phyloP scores from a whole-genome alignment of 495 filamentous ascomycete genomes.

The Penicillium diatomitis region DNA sequence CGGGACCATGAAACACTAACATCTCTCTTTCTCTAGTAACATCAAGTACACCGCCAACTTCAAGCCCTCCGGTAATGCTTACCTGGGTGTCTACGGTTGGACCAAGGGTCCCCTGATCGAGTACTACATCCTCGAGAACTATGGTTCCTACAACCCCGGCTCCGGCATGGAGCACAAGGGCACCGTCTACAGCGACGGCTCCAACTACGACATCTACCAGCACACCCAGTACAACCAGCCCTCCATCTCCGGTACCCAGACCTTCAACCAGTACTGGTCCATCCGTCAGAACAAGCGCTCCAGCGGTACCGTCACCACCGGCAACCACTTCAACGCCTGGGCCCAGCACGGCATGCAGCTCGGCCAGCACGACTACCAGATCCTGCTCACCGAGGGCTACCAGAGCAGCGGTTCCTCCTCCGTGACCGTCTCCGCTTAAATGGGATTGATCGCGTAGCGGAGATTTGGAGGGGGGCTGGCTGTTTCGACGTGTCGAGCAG shows the following conservation, averaged over 20 bases:
- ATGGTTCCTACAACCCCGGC: conserved; percentile 44
- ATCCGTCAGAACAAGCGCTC: conserved; percentile 45
- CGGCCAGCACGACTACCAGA: conserved; percentile 50
- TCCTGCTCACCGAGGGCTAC: conserved; percentile 53
- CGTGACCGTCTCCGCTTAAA: conserved; percentile 35
- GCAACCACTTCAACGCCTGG: conserved; percentile 61
- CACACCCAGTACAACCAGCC: conserved; percentile 50
- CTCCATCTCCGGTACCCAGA: conserved; percentile 48
- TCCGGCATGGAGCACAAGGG: conserved; percentile 28
- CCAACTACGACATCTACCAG: conserved; percentile 56
- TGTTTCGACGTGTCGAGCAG: neutral
- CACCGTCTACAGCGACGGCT: conserved; percentile 48
- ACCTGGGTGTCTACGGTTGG: conserved; percentile 57
- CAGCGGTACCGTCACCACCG: conserved; percentile 42
- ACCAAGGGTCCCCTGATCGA: conserved; percentile 52
- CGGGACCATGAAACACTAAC: neutral
- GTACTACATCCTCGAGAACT: conserved; percentile 56
- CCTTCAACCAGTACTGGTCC: conserved; percentile 55
- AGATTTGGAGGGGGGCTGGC: neutral
- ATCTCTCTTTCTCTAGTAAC: conserved; percentile 18
- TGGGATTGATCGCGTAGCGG: neutral
- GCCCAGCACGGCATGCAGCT: conserved; percentile 34
- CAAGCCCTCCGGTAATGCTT: conserved; percentile 47
- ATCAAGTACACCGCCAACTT: conserved; percentile 49
- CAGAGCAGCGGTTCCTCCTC: conserved; percentile 40